Base-by-base conservation (phyloP, 345 rosid genomes). In the Gossypium thurberi region DNA sequence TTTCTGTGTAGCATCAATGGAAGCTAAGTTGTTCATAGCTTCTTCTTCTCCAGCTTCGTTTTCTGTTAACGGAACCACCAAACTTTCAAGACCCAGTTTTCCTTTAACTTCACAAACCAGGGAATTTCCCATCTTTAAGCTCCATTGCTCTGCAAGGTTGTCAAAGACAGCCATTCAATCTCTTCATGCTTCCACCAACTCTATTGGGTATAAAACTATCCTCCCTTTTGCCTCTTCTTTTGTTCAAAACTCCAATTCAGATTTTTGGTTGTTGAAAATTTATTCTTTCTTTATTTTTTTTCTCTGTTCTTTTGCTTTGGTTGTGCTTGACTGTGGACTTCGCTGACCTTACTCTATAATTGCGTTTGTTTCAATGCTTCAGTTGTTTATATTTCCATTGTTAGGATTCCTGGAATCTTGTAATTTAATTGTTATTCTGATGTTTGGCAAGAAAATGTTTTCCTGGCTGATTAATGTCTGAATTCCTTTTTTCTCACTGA, bases 1-100 rank as follows among this genome's bases (percentile, higher is more conserved):
- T 55, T 56, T 47, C 74, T 69, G 75, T 63, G n/a, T 8, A 75
- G 44, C 70, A 81, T 33, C 82, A 69, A 90, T 88, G 95, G 92
- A 84, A 74, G 80, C 92, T 11, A 86, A 78, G 73, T 25, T 87
- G 65, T 56, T 85, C 73, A 76, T 75, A 65, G 70, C 79, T 70
- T 74, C 86, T 70, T 74, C 86, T 23, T 82, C 81, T 56, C 69
- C 81, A 11, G 58, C 81, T 11, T 76, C 82, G 72, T 75, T 80
- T 8, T 25, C 77, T 71, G 59, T 70, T 67, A 26, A 20, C 64
- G 77, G 66, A 25, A 10, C 5, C 12, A 66, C 84, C 6, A 76
- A 75, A 50, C 72, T 82, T 59, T 51, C 71, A 0, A 76, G 59
- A 70, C 71, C 76, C 53, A 50, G 56, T 65, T 69, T 37, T 72